Evolutionary conservation across 768 basidiomycete genomes (phyloP), one percentile per base, ranked within the genome.

Genomic region (Stropharia rugosoannulata): DNA sequence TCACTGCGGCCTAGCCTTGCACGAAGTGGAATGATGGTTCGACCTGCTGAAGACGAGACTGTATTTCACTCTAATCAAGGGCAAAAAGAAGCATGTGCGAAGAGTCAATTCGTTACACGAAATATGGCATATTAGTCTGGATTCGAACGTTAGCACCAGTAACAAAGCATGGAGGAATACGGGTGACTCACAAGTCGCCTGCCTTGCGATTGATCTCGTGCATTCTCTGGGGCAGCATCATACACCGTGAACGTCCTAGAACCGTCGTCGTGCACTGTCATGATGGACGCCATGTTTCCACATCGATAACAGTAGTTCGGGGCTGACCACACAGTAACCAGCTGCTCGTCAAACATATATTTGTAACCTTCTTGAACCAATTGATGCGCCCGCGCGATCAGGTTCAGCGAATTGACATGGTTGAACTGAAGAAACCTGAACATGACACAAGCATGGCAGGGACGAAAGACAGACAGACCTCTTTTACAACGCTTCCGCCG

Each of bases 291-390:
- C 73, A 92, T 79, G 61, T 98, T 98, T 13, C 95, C 68, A 27
- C 66, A 69, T 49, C 70, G 70, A 57, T 80, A 82, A 57, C 79
- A 95, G 67, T 93, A 93, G 65, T 93, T 95, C 29, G 92, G 91
- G 48, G 93, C 93, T 5, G 85, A 87, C 93, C 93, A 96, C 9
- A 96, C 93, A 0, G 93, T 96, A 11, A 95, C 93, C 16, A 96
- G 89, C 59, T 87, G 80, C 58, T 88, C 83, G 66, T 97, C 91
- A 63, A 98, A 97, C 96, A 98, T 96, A 68, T 95, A 88, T 74
- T 98, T 98, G 75, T 83, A 95, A 1, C 94, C 93, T 70, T 95
- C 93, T 70, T 95, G 93, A 1, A 98, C 96, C 16, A 98, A 86
- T 66, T 98, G 96, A 69, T 98, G 96, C 1, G 96, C 96, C 36